Base-by-base conservation (phyloP, 78 protist species). In the Tieghemostelium lacteum region DNA sequence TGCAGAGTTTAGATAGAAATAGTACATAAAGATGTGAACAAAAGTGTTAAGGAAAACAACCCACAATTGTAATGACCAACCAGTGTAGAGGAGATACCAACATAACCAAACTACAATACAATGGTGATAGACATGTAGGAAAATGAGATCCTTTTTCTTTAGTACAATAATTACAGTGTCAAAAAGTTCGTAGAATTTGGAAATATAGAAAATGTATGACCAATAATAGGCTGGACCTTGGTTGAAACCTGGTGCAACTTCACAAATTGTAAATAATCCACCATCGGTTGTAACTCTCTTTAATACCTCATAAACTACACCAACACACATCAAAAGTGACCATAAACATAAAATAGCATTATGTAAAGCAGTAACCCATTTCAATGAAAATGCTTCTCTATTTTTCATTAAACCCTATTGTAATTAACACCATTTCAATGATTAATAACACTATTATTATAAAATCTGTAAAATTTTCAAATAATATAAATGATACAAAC, bases 41-140 rank as follows among this genome's bases (percentile, higher is more conserved):
- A 83, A 61, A 7, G 91, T 39, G 73, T 95, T 95, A 10, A 87
- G 45, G 39, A 62, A 39, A 1, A 75, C 89, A 29, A 77, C 87
- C 89, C 76, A 88, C 29, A 74, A 57, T 61, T 88, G 86, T 8
- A 63, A 31, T 58, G 72, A 24, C 87, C 87, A 77, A 34, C 87
- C 87, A 64, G 45, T 64, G 55, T 77, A 62, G 37, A 77, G 10
- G 39, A 77, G 61, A 57, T 52, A 77, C 87, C 87, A 77, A 62
- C 74, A 88, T 33, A 65, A 39, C 85, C 94, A 65, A 2, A 88
- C 77, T 3, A 74, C 86, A 31, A 88, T 33, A 24, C 77, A 75
- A 75, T 95, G 97, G 65, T 95, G 97, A 62, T 89, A 95, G 28
- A 93, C 93, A 45, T 95, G 95, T n/a, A 92, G 83, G 45, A 88